Percentiles rank a stretch among this genome's conserved stretches.
Evolutionary conservation across 2,329 filamentous ascomycete species (phyloP).

Genomic region (Davidsoniella eucalypti): DNA sequence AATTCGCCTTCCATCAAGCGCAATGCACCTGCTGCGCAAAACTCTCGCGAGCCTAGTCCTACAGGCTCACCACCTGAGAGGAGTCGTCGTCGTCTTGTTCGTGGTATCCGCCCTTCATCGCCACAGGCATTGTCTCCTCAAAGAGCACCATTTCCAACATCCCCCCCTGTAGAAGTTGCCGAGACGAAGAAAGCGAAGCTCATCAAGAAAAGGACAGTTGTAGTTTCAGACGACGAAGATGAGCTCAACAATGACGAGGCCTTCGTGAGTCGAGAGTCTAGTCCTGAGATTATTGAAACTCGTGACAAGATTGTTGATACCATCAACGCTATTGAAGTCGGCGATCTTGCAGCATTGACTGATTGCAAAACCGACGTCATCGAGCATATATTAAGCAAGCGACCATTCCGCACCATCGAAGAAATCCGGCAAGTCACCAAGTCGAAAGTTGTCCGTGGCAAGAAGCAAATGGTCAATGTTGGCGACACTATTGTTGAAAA

Average conservation of each 20-base stretch:
- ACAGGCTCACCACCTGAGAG: not conserved
- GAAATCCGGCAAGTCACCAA: slow-evolving; percentile 50
- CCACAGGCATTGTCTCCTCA: slow-evolving; percentile 11
- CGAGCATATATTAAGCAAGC: slow-evolving; percentile 50
- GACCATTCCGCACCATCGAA: slow-evolving; percentile 45
- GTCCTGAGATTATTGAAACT: slow-evolving; percentile 16
- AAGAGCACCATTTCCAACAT: not conserved
- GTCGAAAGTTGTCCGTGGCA: slow-evolving; percentile 26
- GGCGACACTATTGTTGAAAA: slow-evolving; percentile 36
- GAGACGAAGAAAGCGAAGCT: slow-evolving; percentile 3
- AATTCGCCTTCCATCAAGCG: not conserved
- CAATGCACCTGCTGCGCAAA: not conserved
- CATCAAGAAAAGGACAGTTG: slow-evolving; percentile 11
- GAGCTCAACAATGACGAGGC: slow-evolving; percentile 24
- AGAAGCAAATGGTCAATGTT: slow-evolving; percentile 27
- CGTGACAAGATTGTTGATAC: slow-evolving; percentile 49
- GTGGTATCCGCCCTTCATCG: slow-evolving; percentile 13
- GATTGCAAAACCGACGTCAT: slow-evolving; percentile 55
- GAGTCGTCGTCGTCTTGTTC: slow-evolving; percentile 12
- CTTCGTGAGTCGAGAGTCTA: slow-evolving; percentile 11
- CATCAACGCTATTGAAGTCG: slow-evolving; percentile 62
- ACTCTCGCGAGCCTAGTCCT: not conserved
- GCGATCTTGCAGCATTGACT: slow-evolving; percentile 69
- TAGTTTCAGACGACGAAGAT: slow-evolving; percentile 24
- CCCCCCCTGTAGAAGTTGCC: not conserved